Conservation (phyloP, 441 rosid species). For the Melastoma candidum region DNA sequence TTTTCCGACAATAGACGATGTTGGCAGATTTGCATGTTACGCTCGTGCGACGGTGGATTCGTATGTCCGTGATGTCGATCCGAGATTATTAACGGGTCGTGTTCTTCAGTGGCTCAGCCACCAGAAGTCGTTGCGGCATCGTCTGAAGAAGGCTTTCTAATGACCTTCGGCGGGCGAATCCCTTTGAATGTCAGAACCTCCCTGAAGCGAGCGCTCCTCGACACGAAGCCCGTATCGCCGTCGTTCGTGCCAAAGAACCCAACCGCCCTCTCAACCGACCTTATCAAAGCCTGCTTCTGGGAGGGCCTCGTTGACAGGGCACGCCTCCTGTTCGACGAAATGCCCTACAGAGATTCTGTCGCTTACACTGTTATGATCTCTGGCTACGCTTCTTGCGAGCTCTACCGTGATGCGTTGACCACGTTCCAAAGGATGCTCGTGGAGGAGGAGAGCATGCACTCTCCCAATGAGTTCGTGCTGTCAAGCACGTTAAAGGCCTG, state of each 20-base stretch:
- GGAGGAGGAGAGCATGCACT: constrained; percentile 11
- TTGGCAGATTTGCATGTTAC: no score
- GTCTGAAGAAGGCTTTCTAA: no score
- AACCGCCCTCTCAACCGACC: constrained; percentile 55
- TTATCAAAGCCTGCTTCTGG: constrained; percentile 41
- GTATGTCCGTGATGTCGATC: no score
- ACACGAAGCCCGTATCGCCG: constrained; percentile 16
- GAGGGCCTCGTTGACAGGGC: constrained; percentile 50
- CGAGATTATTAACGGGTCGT: no score
- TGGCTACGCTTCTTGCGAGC: constrained; percentile 44
- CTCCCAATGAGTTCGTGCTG: constrained; percentile 57
- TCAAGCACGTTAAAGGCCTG: constrained; percentile 74
- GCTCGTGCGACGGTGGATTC: no score
- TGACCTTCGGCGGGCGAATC: no score
- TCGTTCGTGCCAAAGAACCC: constrained; percentile 31
- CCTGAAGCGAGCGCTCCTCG: constrained; percentile 28
- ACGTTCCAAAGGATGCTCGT: constrained; percentile 51
- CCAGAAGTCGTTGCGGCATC: no score
- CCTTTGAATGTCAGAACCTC: constrained; percentile 22
- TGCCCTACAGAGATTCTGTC: constrained; percentile 72
- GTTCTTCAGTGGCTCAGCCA: no score
- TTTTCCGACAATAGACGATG: no score
- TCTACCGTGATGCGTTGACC: constrained; percentile 39
- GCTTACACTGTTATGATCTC: constrained; percentile 81
- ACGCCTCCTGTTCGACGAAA: constrained; percentile 82